phyloP scores from a whole-genome alignment of 192 early-diverging fungal genomes.

The Phlyctochytrium arcticum region DNA sequence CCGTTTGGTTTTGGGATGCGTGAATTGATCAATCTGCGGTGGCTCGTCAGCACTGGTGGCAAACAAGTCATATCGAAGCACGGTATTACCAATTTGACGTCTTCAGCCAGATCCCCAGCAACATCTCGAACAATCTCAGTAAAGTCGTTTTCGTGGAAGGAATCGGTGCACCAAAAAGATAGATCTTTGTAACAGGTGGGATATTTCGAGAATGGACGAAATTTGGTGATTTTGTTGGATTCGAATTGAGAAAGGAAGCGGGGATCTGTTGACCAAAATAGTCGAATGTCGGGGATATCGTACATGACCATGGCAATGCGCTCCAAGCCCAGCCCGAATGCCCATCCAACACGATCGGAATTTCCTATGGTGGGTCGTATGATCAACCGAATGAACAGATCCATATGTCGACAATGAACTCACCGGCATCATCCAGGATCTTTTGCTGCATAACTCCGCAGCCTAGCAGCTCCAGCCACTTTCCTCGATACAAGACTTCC shows the following conservation, averaged over 20 bases:
- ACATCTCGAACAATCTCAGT: conserved; percentile 85
- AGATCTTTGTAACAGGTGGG: conserved; percentile 93
- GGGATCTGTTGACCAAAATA: conserved; percentile 91
- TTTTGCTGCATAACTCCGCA: conserved; percentile 89
- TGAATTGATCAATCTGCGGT: conserved; percentile 77
- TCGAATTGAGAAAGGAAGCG: conserved; percentile 88
- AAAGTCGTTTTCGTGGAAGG: conserved; percentile 92
- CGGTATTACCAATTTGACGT: conserved; percentile 65
- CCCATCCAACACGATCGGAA: conserved; percentile 86
- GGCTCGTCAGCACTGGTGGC: too few species aligned
- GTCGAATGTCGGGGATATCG: conserved; percentile 89
- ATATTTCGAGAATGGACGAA: conserved; percentile 84
- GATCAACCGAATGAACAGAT: too few species aligned
- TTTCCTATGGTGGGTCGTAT: conserved; percentile 37
- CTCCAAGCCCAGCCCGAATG: conserved; percentile 96
- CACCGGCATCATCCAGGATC: conserved; percentile 69
- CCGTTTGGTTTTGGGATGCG: conserved; percentile 77
- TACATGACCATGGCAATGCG: conserved; percentile 94
- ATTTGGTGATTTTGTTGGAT: conserved; percentile 69
- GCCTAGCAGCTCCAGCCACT: conserved; percentile 92
- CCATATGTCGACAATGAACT: too few species aligned
- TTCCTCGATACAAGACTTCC: conserved; percentile 87
- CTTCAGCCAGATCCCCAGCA: conserved; percentile 90
- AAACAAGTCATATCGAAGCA: background rate
- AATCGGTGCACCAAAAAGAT: conserved; percentile 77